These are phyloP conservation scores for Phytophthora cryptogea DNA, from an alignment of 352 stramenopile genomes.

Conservation along the genomic window DNA sequence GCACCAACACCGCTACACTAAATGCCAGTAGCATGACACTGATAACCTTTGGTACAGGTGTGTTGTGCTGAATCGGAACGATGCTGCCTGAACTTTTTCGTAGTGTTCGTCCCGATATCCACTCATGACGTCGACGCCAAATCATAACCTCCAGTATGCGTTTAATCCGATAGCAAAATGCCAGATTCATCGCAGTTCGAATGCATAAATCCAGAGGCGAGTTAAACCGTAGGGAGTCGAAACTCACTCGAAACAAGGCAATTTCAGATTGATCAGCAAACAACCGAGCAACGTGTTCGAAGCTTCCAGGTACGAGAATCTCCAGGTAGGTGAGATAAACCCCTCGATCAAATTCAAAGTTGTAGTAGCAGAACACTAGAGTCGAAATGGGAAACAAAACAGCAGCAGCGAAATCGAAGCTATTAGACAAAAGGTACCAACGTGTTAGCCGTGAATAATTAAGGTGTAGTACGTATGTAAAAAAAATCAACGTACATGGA, in stretches of 20 bases:
- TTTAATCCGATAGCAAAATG: constrained; percentile 38
- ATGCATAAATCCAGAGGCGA: constrained; percentile 27
- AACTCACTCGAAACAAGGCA: constrained; percentile 29
- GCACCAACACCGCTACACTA: constrained; percentile 20
- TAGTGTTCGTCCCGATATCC: constrained; percentile 1
- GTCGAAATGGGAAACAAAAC: constrained; percentile 31
- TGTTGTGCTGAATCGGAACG: neutral
- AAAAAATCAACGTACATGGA: constrained; percentile 30
- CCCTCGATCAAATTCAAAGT: constrained; percentile 33
- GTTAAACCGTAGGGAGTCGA: constrained; percentile 40
- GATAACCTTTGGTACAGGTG: constrained; percentile 18
- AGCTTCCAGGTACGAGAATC: constrained; percentile 30
- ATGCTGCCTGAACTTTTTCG: neutral
- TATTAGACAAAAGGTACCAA: too few relatives aligned
- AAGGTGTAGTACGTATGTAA: too few relatives aligned
- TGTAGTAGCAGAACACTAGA: constrained; percentile 30
- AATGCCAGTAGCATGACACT: neutral
- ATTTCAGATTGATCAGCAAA: constrained; percentile 29
- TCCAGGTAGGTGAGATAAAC: constrained; percentile 26
- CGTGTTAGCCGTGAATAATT: too few relatives aligned
- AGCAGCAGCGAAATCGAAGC: constrained; percentile 31
- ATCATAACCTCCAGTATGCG: constrained; percentile 19
- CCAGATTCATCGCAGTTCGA: constrained; percentile 32
- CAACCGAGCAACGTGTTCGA: constrained; percentile 27
- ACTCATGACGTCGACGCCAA: neutral